Evolutionary conservation across 2,329 filamentous ascomycete genomes (phyloP).

Genomic region (Apiospora phragmitis): DNA sequence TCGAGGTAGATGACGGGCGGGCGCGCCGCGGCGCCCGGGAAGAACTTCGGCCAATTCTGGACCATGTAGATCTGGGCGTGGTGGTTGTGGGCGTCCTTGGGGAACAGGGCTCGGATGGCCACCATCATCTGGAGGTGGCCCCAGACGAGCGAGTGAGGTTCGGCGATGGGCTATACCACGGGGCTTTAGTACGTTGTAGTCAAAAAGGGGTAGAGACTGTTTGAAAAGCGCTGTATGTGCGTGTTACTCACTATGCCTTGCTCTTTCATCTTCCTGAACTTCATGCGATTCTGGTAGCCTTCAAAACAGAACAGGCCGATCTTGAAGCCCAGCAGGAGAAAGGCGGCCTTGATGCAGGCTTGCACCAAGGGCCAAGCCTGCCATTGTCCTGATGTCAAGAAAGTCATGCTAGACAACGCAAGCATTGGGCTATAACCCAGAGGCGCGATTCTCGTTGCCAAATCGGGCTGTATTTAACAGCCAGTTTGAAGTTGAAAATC

Average conservation of each 20-base stretch:
- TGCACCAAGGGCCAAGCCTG: neutral
- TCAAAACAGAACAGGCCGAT: conserved; percentile 3
- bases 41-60: conserved; percentile 22
- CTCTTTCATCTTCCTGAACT: conserved; percentile 2
- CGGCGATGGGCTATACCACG: conserved; percentile 12
- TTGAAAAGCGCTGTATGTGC: no score
- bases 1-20: conserved; percentile 33
- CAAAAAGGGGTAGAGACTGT: neutral
- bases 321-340: conserved; percentile 2
- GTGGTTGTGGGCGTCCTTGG: conserved; percentile 23
- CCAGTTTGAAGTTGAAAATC: neutral
- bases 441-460: neutral
- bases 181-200: neutral
- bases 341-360: neutral
- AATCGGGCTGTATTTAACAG: neutral
- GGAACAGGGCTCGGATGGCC: conserved; percentile 15
- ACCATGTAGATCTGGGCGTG: conserved; percentile 18
- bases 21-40: conserved; percentile 22
- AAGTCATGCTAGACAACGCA: neutral
- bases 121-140: conserved; percentile 28
- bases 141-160: conserved; percentile 29
- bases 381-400: neutral
- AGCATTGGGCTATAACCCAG: neutral
- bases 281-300: conserved; percentile 5
- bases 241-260: conserved; percentile 7